Conservation (phyloP, 2,329 filamentous ascomycete species). For the Verticillium nonalfalfae region DNA sequence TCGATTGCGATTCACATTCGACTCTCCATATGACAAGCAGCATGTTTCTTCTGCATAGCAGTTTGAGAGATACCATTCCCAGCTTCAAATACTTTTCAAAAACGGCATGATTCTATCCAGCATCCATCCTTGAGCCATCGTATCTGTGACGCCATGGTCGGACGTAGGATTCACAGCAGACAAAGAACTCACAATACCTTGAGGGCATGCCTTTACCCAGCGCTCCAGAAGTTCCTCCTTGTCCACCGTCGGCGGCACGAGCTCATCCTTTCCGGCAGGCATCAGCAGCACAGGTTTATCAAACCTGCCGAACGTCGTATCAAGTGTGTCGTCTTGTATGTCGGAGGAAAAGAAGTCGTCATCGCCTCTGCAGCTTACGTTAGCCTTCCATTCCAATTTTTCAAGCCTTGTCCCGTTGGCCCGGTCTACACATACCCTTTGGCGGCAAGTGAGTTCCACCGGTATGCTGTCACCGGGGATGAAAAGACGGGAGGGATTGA, state of each 20-base stretch:
- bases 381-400: background rate
- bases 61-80: background rate
- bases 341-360: slow-evolving; percentile 86
- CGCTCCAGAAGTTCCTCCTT: slow-evolving; percentile 47
- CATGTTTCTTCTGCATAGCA: background rate
- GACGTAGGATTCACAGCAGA: slow-evolving; percentile 47
- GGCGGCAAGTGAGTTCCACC: slow-evolving; percentile 42
- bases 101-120: slow-evolving; percentile 38
- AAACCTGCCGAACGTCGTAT: slow-evolving; percentile 57
- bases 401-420: no score
- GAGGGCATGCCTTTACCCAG: slow-evolving; percentile 43
- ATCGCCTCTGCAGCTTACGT: slow-evolving; percentile 45
- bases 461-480: slow-evolving; percentile 42
- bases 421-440: slow-evolving; percentile 35
- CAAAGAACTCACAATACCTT: slow-evolving; percentile 35
- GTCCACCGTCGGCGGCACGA: slow-evolving; percentile 51
- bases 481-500: slow-evolving; percentile 3
- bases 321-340: slow-evolving; percentile 49
- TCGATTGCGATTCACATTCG: background rate
- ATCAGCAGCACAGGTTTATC: slow-evolving; percentile 56
- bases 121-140: slow-evolving; percentile 40
- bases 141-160: slow-evolving; percentile 39
- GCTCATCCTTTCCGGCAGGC: slow-evolving; percentile 59
- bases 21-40: background rate
- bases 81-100: slow-evolving; percentile 16